Evolutionary conservation across 148 eudicot genomes (phyloP).

Genomic region (Nyssa sinensis): DNA sequence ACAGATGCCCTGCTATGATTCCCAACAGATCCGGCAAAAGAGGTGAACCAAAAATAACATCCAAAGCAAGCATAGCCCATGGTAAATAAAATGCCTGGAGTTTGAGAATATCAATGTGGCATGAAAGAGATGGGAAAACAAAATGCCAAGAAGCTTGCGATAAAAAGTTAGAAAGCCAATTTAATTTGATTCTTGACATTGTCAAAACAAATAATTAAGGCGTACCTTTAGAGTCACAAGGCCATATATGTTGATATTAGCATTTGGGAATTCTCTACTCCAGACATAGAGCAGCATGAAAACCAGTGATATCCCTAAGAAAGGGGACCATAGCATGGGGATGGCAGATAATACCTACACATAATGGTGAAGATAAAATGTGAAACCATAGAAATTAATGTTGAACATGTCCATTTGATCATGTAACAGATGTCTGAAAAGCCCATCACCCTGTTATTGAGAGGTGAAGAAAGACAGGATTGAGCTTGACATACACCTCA

Average conservation of each 20-base stretch:
- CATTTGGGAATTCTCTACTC: constrained; percentile 96
- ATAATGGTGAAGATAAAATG: constrained; percentile 10
- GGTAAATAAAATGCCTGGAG: constrained; percentile 95
- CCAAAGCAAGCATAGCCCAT: constrained; percentile 94
- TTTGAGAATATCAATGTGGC: background rate
- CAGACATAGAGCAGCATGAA: constrained; percentile 97
- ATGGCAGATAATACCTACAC: constrained; percentile 68
- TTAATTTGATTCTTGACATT: background rate
- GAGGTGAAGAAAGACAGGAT: too few species aligned
- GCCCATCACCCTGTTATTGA: background rate
- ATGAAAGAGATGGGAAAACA: background rate
- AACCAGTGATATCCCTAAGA: constrained; percentile 85
- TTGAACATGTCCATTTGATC: background rate
- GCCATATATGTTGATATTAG: constrained; percentile 81
- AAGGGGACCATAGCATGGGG: constrained; percentile 47
- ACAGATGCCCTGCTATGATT: constrained; percentile 87
- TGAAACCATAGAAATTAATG: background rate
- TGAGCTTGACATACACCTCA: background rate
- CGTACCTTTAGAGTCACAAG: constrained; percentile 79
- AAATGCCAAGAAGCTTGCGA: background rate
- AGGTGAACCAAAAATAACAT: constrained; percentile 89
- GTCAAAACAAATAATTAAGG: constrained; percentile 4
- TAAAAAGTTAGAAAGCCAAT: background rate
- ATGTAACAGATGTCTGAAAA: background rate
- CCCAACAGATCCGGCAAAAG: constrained; percentile 78